Evolutionary conservation across 148 eudicot species (phyloP), one percentile per base, ranked within the genome.

Genomic region (Vaccinium corymbosum): DNA sequence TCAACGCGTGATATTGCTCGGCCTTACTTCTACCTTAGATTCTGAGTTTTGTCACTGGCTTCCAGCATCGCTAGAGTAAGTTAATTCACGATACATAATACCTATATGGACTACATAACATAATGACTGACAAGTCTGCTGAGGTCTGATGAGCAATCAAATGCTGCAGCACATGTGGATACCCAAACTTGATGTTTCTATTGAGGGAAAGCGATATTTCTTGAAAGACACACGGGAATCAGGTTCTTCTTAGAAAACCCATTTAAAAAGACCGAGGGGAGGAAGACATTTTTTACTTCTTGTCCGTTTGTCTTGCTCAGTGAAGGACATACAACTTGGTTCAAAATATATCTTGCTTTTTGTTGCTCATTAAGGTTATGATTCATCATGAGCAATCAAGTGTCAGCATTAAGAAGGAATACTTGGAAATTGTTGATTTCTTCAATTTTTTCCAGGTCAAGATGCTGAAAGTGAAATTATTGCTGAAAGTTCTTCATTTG

Each of bases 401-500:
- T 68, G 46, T 79, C 11, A 2, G 46, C 57, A 77, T 51, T 49
- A 52, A 32, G 53, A 52, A 32, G 55, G 55, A 55, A 15, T 15
- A 20, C 59, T 78, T 84, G 27, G 27, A 42, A 59, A 16, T 17
- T 25, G 42, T 49, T 83, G 17, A 48, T 50, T 16, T 59, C 49
- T 16, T 83, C 83, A 73, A 10, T 27, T 12, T 25, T 76, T 82
- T 80, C 27, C 83, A 93, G 99, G 86, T 82, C 86, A 86, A 84
- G 92, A 87, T 88, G 88, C 78, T 85, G 91, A 89, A 76, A 85
- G 72, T 84, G 95, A 92, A 72, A 90, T 94, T 35, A 86, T 91
- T 32, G 82, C 93, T 66, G 98, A 96, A 87, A 88, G 85, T 48
- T 89, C 97, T 55, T 90, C 94, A 85, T 87, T 85, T 88, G 93